A percentile compares a stretch with the other conserved stretches of the same genome.
Evolutionary conservation across 148 eudicot genomes (phyloP).

Genomic region (Drosera capensis): DNA sequence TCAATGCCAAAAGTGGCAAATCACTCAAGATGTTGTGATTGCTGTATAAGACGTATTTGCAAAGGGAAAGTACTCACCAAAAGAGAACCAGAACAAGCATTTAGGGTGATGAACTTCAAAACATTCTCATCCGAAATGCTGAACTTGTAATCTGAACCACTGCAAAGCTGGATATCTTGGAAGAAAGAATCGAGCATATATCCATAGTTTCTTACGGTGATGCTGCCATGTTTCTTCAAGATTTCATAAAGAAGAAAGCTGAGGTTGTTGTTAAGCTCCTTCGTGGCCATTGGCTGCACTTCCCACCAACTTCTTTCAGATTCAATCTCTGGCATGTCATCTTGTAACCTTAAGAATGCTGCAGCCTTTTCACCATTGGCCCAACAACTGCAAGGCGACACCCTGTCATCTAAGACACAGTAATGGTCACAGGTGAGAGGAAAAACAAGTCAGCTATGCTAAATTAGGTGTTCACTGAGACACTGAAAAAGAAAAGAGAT

Average conservation of each 20-base stretch:
- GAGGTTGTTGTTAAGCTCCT: slow-evolving; percentile 11
- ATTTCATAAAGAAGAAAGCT: slow-evolving; percentile 22
- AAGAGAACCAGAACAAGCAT: slow-evolving; percentile 41
- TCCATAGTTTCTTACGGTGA: slow-evolving; percentile 53
- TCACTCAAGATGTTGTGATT: background rate
- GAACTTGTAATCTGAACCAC: slow-evolving; percentile 20
- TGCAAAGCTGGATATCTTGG: slow-evolving; percentile 46
- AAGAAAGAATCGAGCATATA: slow-evolving; percentile 33
- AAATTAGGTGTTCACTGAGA: no score
- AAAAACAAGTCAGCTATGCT: no score
- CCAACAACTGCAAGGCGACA: slow-evolving; percentile 74
- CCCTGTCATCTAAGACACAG: slow-evolving; percentile 57
- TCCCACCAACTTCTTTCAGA: slow-evolving; percentile 11
- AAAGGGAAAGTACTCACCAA: slow-evolving; percentile 37
- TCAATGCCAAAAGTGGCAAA: slow-evolving; percentile 8
- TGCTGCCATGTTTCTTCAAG: slow-evolving; percentile 39
- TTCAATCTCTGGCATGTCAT: slow-evolving; percentile 15
- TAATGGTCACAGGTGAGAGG: background rate
- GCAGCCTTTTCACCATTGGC: slow-evolving; percentile 48
- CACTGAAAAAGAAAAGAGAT: no score
- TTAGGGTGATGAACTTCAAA: slow-evolving; percentile 29
- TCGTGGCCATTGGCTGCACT: slow-evolving; percentile 6
- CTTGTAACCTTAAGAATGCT: slow-evolving; percentile 36
- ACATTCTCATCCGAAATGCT: slow-evolving; percentile 36
- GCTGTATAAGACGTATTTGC: background rate